Evolutionary conservation across 371 early-diverging fungal genomes (phyloP), one percentile per base, ranked within the genome.

Genomic region (Lichtheimia hyalospora): DNA sequence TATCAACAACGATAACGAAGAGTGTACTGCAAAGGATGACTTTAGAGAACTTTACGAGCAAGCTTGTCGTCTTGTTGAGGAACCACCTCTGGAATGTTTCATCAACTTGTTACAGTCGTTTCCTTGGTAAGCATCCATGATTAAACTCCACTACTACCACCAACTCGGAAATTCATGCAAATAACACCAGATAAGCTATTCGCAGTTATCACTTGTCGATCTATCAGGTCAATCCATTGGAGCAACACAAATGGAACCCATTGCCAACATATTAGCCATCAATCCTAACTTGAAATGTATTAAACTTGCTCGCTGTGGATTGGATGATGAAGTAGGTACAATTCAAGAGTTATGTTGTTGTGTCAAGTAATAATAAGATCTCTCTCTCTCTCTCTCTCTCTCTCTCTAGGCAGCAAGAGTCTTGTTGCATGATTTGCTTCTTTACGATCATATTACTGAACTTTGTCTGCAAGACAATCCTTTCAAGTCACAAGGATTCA

Each of bases 221-320:
- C 59, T 85, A 13, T 64, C 81, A 18, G 77, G 81, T 62, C 74
- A 74, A 21, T 54, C 44, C 20, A 58, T 71, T 28, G 58, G 68
- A 27, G 62, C 73, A 5, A 63, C 71, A 20, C 71, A 70, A 18
- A 71, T 81, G 16, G 82, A 78, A n/a, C 86, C 88, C 6, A 73
- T 89, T 16, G 79, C 85, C 27, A 87, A 87, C 58, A 72, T 60
- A 49, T 67, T 77, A 4, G 62, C 67, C 18, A 39, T 77, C 6
- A 62, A 66, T 34, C 34, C 34, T 8, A 46, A n/a, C 46, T 60
- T 77, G 46, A 57, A 42, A 20, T n/a, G 18, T 40, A 48, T 77
- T n/a, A 62, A 68, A 43, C 54, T 77, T 28, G 66, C 73, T 14
- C 61, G 65, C 21, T 74, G 74, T 65, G 65, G 61, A 28, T 23